phyloP scores from a whole-genome alignment of 2,329 filamentous ascomycete species.

The Ceratocystis harringtonii region DNA sequence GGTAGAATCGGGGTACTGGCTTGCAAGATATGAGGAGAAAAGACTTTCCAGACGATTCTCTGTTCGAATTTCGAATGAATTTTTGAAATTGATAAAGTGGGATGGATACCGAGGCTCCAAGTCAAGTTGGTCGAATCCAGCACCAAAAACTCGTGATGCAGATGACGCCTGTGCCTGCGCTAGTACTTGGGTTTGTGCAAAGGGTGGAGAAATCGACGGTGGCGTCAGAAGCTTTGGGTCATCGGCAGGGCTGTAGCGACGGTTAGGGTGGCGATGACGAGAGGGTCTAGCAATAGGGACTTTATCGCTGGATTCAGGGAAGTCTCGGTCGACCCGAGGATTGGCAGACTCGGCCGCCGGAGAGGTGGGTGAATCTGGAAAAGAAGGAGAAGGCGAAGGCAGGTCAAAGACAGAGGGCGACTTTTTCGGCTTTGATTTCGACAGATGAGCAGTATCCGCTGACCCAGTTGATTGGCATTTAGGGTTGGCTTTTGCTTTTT shows the following conservation, averaged over 20 bases:
- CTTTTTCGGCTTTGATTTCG: conserved; percentile 4
- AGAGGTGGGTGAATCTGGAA: conserved; percentile 3
- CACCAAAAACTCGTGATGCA: conserved; percentile 1
- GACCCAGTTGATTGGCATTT: conserved; percentile 11
- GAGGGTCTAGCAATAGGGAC: neutral
- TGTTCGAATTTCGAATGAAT: neutral
- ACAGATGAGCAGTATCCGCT: conserved; percentile 3
- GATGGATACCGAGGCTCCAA: neutral
- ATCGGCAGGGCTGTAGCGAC: neutral
- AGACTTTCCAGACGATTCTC: neutral
- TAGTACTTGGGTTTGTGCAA: neutral
- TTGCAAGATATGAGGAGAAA: neutral
- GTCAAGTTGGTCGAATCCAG: neutral
- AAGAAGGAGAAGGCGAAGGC: conserved; percentile 1
- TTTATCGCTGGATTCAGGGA: neutral
- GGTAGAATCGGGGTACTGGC: neutral
- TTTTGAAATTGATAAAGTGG: neutral
- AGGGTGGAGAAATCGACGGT: conserved; percentile 1
- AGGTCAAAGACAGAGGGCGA: conserved; percentile 2
- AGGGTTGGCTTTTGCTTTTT: conserved; percentile 7
- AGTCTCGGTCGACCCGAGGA: conserved; percentile 3
- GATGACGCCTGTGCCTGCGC: neutral
- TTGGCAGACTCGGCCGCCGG: conserved; percentile 3
- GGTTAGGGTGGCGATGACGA: neutral
- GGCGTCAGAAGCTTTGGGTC: conserved; percentile 3